Conservation (phyloP, 345 rosid genomes). For the Turnera subulata region DNA sequence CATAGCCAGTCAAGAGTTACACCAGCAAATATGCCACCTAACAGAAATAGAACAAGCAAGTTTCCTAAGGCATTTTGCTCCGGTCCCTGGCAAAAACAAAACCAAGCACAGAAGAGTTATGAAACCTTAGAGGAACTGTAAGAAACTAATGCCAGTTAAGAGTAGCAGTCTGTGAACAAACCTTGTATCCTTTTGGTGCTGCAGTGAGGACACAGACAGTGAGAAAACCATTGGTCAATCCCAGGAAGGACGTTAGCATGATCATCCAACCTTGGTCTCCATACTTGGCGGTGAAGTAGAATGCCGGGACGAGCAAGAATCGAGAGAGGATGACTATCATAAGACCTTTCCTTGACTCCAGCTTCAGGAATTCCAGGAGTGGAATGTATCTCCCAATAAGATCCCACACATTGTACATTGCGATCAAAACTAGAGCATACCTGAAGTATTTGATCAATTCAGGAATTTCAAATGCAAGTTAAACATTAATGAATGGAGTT, state of each 20-base stretch:
- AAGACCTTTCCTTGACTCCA: slow-evolving; percentile 62
- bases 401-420: slow-evolving; percentile 67
- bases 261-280: slow-evolving; percentile 92
- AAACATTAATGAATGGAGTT: too few relatives aligned
- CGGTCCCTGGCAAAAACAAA: slow-evolving; percentile 41
- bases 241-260: slow-evolving; percentile 64
- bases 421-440: slow-evolving; percentile 70
- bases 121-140: not conserved
- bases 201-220: slow-evolving; percentile 70
- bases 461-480: too few relatives aligned
- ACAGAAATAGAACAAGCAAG: slow-evolving; percentile 50
- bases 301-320: slow-evolving; percentile 55
- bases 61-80: slow-evolving; percentile 71
- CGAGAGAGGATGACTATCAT: slow-evolving; percentile 40
- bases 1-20: slow-evolving; percentile 58
- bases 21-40: slow-evolving; percentile 54
- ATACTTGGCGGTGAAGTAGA: slow-evolving; percentile 71
- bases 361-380: slow-evolving; percentile 33
- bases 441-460: slow-evolving; percentile 39
- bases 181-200: slow-evolving; percentile 88
- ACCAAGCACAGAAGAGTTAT: not conserved
- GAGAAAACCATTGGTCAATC: slow-evolving; percentile 65
- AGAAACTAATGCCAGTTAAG: not conserved
- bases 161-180: slow-evolving; percentile 10
- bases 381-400: slow-evolving; percentile 61